Conservation (phyloP, 1,139 yeast species). For the Blastobotrys proliferans region DNA sequence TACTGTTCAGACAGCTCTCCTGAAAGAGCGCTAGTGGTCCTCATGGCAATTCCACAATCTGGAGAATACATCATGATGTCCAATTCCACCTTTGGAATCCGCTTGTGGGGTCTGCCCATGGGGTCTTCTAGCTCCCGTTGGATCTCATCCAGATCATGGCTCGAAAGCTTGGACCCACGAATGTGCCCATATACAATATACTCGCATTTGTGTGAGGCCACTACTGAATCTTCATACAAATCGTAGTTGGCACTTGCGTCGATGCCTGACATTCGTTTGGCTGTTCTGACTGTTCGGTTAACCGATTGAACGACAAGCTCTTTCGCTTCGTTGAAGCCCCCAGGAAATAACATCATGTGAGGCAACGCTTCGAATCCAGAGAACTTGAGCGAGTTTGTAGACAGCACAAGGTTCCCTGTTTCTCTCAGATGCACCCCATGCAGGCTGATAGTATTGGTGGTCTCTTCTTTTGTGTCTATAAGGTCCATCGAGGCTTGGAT, state of each 20-base stretch:
- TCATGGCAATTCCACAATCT: slow-evolving; percentile 68
- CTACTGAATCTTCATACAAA: slow-evolving; percentile 52
- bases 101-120: slow-evolving; percentile 65
- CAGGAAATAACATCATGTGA: slow-evolving; percentile 38
- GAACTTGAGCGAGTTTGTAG: slow-evolving; percentile 70
- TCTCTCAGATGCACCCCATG: slow-evolving; percentile 68
- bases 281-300: slow-evolving; percentile 1
- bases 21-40: slow-evolving; percentile 37
- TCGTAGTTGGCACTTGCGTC: slow-evolving; percentile 21
- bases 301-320: slow-evolving; percentile 31
- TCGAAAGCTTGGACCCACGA: slow-evolving; percentile 52
- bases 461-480: slow-evolving; percentile 21
- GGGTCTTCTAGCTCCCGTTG: slow-evolving; percentile 73
- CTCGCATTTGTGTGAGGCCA: slow-evolving; percentile 54
- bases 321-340: slow-evolving; percentile 43
- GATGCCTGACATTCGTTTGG: neutral
- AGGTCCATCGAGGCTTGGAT: slow-evolving; percentile 23
- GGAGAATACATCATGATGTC: slow-evolving; percentile 74
- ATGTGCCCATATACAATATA: slow-evolving; percentile 64
- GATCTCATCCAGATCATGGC: slow-evolving; percentile 36
- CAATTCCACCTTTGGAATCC: slow-evolving; percentile 53
- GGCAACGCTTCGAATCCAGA: slow-evolving; percentile 59
- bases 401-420: slow-evolving; percentile 61
- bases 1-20: slow-evolving; percentile 59
- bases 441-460: slow-evolving; percentile 38